Base-by-base conservation (phyloP, 2,329 filamentous ascomycete species). In the Diplodia sapinea region DNA sequence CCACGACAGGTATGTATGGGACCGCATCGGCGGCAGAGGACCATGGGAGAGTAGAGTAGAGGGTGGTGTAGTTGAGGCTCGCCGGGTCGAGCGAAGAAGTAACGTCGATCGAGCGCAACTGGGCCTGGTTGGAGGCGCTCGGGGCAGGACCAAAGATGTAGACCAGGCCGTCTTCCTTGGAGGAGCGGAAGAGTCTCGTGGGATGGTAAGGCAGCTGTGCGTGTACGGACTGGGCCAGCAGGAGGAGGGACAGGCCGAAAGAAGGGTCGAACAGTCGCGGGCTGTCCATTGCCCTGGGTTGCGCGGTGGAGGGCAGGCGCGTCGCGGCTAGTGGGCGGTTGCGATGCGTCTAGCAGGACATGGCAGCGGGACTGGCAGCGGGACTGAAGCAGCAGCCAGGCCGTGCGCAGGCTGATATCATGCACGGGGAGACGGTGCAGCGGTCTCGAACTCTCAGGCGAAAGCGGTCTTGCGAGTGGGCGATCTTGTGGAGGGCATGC, bases 141-240 rank as follows among this genome's bases (percentile, higher is more conserved):
- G 83, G 79, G 38, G 79, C 81, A 13, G 90, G 85, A 40, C 84
- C 82, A 73, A 97, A 88, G 70, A 94, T 84, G 77, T 95, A 96
- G 68, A 88, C 88, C 38, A 87, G 76, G 20, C 87, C 82, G 69
- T 79, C 77, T 65, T 81, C 80, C 85, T 82, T 65, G 82, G 77
- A 68, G 79, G 80, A 78, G 55, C 88, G 83, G 68, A 94, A 85
- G 64, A 96, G 85, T 36, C 86, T 88, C 0, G 93, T 93, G 2
- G 92, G 91, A 66, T 89, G 88, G 81, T 96, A 96, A 31, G 92
- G 93, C 64, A 93, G 84, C 59, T 81, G 77, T 50, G 81, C 79
- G 65, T 73, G 69, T 33, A 68, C 69, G 20, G 51, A 11, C 4
- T 13, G 26, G 6, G 57, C 49, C 29, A 55, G 57, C 29, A 68